Conservation (phyloP, 305 asterid species). For the Fraxinus ornus region DNA sequence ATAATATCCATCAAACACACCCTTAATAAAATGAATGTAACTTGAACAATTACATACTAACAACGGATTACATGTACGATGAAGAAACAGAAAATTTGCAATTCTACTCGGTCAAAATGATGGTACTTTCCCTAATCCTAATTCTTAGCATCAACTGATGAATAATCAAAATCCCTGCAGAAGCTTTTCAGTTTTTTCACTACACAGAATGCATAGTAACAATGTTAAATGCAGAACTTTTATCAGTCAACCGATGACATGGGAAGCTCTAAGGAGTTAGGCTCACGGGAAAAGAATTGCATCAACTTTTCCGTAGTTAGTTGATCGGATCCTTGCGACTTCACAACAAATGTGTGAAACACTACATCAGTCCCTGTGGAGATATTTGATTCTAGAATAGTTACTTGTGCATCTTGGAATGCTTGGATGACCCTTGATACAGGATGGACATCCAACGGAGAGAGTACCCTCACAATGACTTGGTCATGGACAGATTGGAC, state of each 20-base stretch:
- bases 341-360: constrained; percentile 73
- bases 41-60: constrained; percentile 20
- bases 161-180: constrained; percentile 38
- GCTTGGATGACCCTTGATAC: constrained; percentile 58
- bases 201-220: constrained; percentile 24
- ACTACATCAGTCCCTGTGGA: constrained; percentile 53
- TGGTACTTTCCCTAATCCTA: constrained; percentile 25
- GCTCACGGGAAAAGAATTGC: constrained; percentile 44
- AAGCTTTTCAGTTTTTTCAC: constrained; percentile 22
- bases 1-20: too few relatives aligned
- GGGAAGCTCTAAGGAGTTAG: constrained; percentile 30
- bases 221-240: constrained; percentile 2
- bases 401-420: constrained; percentile 54
- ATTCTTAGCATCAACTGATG: constrained; percentile 36
- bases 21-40: constrained; percentile 28
- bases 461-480: constrained; percentile 59
- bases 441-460: constrained; percentile 68
- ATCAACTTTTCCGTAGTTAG: constrained; percentile 72
- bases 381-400: constrained; percentile 59
- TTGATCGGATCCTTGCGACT: constrained; percentile 57
- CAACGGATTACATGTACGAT: constrained; percentile 30
- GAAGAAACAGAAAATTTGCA: constrained; percentile 35
- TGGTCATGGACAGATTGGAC: constrained; percentile 42
- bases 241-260: neutral
- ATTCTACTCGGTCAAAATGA: constrained; percentile 32